Base-by-base conservation (phyloP, 1,139 yeast genomes). In the Protomyces arabidopsidicola region DNA sequence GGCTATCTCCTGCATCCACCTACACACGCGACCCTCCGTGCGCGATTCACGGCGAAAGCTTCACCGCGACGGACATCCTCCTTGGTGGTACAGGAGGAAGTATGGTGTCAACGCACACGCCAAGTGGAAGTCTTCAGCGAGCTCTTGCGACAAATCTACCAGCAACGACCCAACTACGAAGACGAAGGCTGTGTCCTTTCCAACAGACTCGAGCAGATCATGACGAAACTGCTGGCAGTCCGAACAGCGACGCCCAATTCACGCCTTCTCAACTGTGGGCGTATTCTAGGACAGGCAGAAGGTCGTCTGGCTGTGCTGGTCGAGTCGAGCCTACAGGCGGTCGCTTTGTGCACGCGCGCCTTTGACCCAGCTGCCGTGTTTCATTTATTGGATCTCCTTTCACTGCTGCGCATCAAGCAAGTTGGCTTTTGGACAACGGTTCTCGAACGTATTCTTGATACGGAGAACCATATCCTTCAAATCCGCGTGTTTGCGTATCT, bases 401-500 rank as follows among this genome's bases (percentile, higher is more conserved):
- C 62, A 14, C 9, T 38, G 9, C 10, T 58, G 9, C 39, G 20
- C n/a, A n/a, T 58, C 24, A 20, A 12, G 14, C 62, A 42, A n/a
- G 24, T 31, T 4, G 62, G 18, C 8, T 39, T 52, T 27, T 58
- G 62, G 62, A 38, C 45, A 8, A 51, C 35, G 24, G 62, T 58
- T 1, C 24, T 58, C 8, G 45, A 52, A 14, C 52, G 53, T 20
- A 38, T 42, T 51, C 39, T 58, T 22, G 34, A 20, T 5, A 58
- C 62, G 12, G 62, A 58, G 52, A 58, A 58, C 45, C 62, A 58
- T 20, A 42, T 58, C 12, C 51, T 58, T 8, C 62, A 58, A 18
- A 58, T 58, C 42, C 51, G 62, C 14, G 55, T 42, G 16, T 58
- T 58, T 27, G 45, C 62, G 2, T 52, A 38, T 42, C 52, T 58